Conservation (phyloP, 2,329 filamentous ascomycete genomes). For the Talaromyces verruculosus region DNA sequence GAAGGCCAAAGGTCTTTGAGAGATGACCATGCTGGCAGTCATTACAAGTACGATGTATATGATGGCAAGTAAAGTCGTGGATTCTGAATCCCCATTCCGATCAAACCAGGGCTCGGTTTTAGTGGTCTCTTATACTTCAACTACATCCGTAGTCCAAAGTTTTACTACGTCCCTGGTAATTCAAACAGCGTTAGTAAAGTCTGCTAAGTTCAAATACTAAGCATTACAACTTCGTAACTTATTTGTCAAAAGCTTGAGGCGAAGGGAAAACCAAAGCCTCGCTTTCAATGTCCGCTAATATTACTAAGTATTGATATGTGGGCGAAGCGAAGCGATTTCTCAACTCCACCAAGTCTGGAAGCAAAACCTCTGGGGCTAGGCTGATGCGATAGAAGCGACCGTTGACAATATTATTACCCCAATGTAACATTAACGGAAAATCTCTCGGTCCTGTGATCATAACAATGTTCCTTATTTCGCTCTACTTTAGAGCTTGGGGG, state of each 20-base stretch:
- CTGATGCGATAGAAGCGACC: not conserved
- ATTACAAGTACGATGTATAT: slow-evolving; percentile 64
- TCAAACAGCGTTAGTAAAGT: not conserved
- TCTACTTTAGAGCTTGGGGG: not conserved
- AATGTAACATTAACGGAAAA: not conserved
- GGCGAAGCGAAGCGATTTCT: not conserved
- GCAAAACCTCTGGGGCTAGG: not conserved
- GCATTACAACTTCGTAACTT: not conserved
- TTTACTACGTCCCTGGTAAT: not conserved
- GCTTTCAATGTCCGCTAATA: not conserved
- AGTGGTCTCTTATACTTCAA: not conserved
- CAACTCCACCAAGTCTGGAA: not conserved
- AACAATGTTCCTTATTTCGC: not conserved
- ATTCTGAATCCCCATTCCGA: not conserved
- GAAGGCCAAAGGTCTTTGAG: slow-evolving; percentile 58
- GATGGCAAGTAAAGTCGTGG: slow-evolving; percentile 43
- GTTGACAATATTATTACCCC: not conserved
- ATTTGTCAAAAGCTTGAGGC: not conserved
- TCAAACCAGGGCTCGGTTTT: not conserved
- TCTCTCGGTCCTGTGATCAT: not conserved
- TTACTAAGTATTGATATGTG: not conserved
- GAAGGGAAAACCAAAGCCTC: not conserved
- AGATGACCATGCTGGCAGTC: slow-evolving; percentile 59
- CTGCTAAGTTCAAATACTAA: too few species aligned
- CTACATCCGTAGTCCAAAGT: not conserved